These are phyloP conservation scores for Amesomyces nigricolor DNA, from an alignment of 2,329 filamentous ascomycete genomes.

Conservation along the genomic window DNA sequence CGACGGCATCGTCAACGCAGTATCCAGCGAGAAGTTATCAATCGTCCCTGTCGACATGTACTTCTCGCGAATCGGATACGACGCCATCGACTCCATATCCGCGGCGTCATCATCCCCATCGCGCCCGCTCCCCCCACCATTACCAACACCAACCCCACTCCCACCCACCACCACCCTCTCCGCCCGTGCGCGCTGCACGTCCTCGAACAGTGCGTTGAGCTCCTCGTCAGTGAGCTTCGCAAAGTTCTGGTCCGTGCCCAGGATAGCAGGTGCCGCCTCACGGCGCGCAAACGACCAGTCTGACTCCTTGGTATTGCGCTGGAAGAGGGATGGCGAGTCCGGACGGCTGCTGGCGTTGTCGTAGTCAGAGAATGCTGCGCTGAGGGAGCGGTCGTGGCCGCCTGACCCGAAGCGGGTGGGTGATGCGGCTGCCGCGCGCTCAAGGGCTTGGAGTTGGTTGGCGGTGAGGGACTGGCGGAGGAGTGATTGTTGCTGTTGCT, in stretches of 20 bases:
- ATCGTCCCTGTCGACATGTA: slow-evolving; percentile 92
- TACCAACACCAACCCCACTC: slow-evolving; percentile 74
- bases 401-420: slow-evolving; percentile 43
- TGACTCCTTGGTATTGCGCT: slow-evolving; percentile 65
- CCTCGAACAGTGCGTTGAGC: slow-evolving; percentile 86
- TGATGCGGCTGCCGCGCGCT: slow-evolving; percentile 46
- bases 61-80: slow-evolving; percentile 85
- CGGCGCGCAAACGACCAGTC: slow-evolving; percentile 93
- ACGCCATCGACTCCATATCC: slow-evolving; percentile 82
- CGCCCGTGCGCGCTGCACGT: slow-evolving; percentile 82
- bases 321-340: slow-evolving; percentile 68
- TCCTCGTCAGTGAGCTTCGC: slow-evolving; percentile 88
- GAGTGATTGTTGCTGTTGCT: slow-evolving; percentile 53
- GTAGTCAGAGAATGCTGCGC: slow-evolving; percentile 71
- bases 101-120: slow-evolving; percentile 87
- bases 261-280: slow-evolving; percentile 85
- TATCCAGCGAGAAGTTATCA: slow-evolving; percentile 95
- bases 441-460: slow-evolving; percentile 56
- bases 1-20: slow-evolving; percentile 86
- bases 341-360: slow-evolving; percentile 62
- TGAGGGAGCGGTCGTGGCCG: slow-evolving; percentile 73
- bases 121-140: slow-evolving; percentile 52
- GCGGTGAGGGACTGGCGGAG: slow-evolving; percentile 74
- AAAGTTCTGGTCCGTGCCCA: slow-evolving; percentile 89
- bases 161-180: slow-evolving; percentile 51